phyloP scores from a whole-genome alignment of 352 stramenopile species.

The Pythium guiyangense region DNA sequence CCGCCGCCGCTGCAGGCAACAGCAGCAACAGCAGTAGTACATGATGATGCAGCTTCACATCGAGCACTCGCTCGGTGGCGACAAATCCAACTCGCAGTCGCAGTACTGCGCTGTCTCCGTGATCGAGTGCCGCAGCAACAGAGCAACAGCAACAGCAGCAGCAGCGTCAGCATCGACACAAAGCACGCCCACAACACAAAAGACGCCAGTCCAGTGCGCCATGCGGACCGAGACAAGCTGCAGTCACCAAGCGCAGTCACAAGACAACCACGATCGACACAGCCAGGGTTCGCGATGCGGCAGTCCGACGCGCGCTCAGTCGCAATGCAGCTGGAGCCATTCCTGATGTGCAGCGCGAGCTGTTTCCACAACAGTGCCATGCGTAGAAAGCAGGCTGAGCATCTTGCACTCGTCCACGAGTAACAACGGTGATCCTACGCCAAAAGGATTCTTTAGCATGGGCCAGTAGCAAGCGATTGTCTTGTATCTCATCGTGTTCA shows the following conservation, averaged over 20 bases:
- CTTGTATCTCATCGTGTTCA: no score
- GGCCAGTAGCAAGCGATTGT: no score
- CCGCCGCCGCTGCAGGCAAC: no score
- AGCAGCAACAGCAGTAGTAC: no score
- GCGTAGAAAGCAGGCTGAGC: no score
- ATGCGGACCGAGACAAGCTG: not conserved
- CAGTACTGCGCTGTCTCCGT: slow-evolving; percentile 2
- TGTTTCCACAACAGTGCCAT: no score
- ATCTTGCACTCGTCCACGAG: no score
- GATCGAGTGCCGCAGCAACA: not conserved
- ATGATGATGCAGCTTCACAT: no score
- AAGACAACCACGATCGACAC: no score
- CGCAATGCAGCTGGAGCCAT: slow-evolving; percentile 7
- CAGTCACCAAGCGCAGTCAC: not conserved
- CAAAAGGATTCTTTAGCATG: no score
- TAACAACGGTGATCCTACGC: no score
- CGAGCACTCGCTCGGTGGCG: slow-evolving; percentile 1
- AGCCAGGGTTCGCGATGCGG: not conserved
- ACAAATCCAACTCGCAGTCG: not conserved
- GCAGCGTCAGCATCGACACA: not conserved
- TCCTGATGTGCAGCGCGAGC: no score
- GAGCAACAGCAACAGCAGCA: not conserved
- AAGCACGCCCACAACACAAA: not conserved
- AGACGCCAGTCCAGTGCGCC: not conserved
- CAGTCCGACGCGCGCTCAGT: slow-evolving; percentile 3